Conservation (phyloP, 257 asterid species). For the Rauvolfia tetraphylla region DNA sequence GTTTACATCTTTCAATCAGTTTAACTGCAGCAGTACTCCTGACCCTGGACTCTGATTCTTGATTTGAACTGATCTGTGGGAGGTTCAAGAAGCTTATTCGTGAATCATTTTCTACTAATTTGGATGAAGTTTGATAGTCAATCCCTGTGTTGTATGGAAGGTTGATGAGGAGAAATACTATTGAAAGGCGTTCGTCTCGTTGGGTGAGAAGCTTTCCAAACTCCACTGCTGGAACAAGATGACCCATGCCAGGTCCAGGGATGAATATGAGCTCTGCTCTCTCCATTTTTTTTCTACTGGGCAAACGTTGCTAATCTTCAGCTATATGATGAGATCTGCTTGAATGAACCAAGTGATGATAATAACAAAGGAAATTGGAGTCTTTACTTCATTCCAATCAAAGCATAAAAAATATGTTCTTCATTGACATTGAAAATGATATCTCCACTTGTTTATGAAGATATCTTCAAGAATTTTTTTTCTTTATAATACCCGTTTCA, state of each 20-base stretch:
- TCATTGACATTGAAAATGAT: too few relatives aligned
- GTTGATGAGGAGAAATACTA: conserved; percentile 40
- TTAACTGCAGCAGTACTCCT: not conserved
- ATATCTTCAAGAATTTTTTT: too few relatives aligned
- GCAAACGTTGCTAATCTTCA: too few relatives aligned
- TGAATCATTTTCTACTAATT: not conserved
- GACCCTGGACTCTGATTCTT: conserved; percentile 5
- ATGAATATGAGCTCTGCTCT: conserved; percentile 30
- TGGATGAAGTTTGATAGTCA: conserved; percentile 13
- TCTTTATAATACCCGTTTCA: too few relatives aligned
- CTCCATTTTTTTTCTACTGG: conserved; percentile 3
- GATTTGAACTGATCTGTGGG: conserved; percentile 12
- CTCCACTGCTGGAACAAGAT: conserved; percentile 51
- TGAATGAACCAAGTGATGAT: too few relatives aligned
- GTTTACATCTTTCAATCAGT: conserved; percentile 19
- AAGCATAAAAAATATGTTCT: too few relatives aligned
- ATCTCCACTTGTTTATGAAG: too few relatives aligned
- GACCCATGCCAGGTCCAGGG: conserved; percentile 60
- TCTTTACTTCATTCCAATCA: too few relatives aligned
- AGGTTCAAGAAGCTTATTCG: conserved; percentile 32
- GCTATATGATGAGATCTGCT: too few relatives aligned
- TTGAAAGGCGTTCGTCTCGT: conserved; percentile 29
- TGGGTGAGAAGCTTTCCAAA: conserved; percentile 36
- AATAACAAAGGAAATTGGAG: too few relatives aligned
- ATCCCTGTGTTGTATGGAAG: conserved; percentile 19